Base-by-base conservation (phyloP, 495 filamentous ascomycete species). In the Neohortaea acidophila region DNA sequence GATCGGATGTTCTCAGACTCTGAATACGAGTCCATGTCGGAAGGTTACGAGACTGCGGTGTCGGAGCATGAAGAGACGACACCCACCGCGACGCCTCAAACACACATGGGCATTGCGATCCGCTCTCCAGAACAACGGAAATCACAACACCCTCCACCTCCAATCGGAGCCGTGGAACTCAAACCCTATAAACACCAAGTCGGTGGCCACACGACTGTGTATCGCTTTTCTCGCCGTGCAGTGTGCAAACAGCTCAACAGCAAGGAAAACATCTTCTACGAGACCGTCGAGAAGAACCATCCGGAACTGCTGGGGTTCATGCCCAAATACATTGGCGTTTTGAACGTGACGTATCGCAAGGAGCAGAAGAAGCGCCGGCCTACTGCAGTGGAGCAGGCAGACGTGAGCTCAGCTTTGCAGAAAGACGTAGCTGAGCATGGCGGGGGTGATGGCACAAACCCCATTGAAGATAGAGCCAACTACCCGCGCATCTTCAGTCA, bases 231-330 rank as follows among this genome's bases (percentile, higher is more conserved):
- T 15, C 73, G 80, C 31, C 75, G 84, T 45, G 89, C 89, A 38
- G 87, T 97, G 13, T 96, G 91, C 67, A 97, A 97, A 58, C 84
- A 92, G 62, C 70, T 97, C 45, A 96, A 89, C 57, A 96, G 92
- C 52, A 66, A 84, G 49, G 89, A 97, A 52, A 97, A 97, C 60
- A 82, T 92, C 59, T 97, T 97, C 52, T 97, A 97, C 56, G 89
- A 97, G 58, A 89, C 77, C 38, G 78, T 97, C 47, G 89, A 97
- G 63, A 70, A 68, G 44, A 70, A 79, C 39, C 87, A 97, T 58
- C 83, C 86, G 27, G 77, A 94, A 47, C 67, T 97, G 52, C 63
- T 97, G 39, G 71, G 75, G 17, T 97, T 96, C 59, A 61, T 97
- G 39, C 89, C 89, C 29, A 87, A 89, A 55, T 97, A 97, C 49